Evolutionary conservation across 176 grass and related monocot species (phyloP), one percentile per base, ranked within the genome.

Genomic region (Carex scoparia): DNA sequence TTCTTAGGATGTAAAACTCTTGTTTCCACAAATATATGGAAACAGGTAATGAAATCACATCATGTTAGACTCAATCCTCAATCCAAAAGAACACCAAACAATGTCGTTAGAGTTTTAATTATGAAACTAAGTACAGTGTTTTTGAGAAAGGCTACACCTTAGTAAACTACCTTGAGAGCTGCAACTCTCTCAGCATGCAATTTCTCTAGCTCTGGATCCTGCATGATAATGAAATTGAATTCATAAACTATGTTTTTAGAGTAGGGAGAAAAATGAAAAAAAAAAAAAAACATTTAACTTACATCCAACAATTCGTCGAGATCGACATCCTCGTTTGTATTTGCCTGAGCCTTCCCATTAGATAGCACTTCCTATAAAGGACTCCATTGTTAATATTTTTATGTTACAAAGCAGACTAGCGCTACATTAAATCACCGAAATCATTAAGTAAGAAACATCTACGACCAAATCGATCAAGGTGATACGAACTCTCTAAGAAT

Each of bases 191-290:
- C 95, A 4, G 95, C 91, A 63, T 95, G 95, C 86, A 98, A 82
- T 78, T 93, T 98, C 81, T 98, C 95, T 76, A 98, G 92, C 81
- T 98, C 95, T 18, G 95, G 95, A 86, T 98, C 95, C 95, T 98
- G 84, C 6, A 76, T 82, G 68, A 40, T 16, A 49, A 78, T 12
- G 51, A 58, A 63, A 37, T 42, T 63, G 15, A 60, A 63, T 54
- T 68, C 27, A 91, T 12, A 79, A 64, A 56, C 31, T 27, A 2
- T 77, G 56, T 19, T 84, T 35, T 28, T 51, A 19, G 59, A 16
- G 13, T 0, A 77, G 64, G 76, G 12, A 80, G 37, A 83, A 63
- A 33, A 51, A 38, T 7, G 48, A 42, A 2, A 35, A 32, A 0
- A 35, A 32, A 23, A 7, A 13, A 77, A 44, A 69, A 18, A 9